Evolutionary conservation across 345 rosid species (phyloP), one percentile per base, ranked within the genome.

Genomic region (Psidium friedrichsthalianum): DNA sequence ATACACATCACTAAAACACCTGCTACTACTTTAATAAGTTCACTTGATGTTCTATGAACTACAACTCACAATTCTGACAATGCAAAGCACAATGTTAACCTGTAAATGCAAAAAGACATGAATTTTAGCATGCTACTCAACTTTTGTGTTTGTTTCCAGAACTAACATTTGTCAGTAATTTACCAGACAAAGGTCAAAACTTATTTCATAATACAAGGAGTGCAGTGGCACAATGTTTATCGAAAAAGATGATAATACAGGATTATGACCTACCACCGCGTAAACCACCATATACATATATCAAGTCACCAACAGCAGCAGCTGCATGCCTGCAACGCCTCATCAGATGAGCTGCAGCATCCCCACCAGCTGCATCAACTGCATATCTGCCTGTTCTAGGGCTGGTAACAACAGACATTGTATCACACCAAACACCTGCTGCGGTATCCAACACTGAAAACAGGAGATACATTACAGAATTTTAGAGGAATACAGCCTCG

Each of bases 271-370:
- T 94, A 95, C 99, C 99, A 61, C 99, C 99, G 87, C 99, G 99
- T 82, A 97, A 92, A 87, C 99, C 99, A 88, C 99, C 99, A 89
- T 97, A 97, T 84, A 95, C 93, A 90, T 94, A 97, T 90, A 97
- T 95, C 64, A 97, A 88, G 86, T 97, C 99, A 87, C 99, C 98
- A 87, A 97, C 90, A 74, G 98, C 99, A 85, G 99, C 98, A 85
- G 99, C 98, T 47, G 99, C 99, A 93, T 97, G 99, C 91, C 99
- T 92, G 90, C 98, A 97, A 84, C 99, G 99, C 92, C 99, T 96
- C 14, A 98, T 96, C 90, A 97, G 89, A 94, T 97, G 99, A 86
- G 94, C 98, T 56, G 96, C 93, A 89, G 98, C 98, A 94, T 97
- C 99, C 76, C 98, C 99, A 83, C 98, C 99, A 87, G 99, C 98